Conservation (phyloP, 768 basidiomycete species). For the Suillus decipiens region DNA sequence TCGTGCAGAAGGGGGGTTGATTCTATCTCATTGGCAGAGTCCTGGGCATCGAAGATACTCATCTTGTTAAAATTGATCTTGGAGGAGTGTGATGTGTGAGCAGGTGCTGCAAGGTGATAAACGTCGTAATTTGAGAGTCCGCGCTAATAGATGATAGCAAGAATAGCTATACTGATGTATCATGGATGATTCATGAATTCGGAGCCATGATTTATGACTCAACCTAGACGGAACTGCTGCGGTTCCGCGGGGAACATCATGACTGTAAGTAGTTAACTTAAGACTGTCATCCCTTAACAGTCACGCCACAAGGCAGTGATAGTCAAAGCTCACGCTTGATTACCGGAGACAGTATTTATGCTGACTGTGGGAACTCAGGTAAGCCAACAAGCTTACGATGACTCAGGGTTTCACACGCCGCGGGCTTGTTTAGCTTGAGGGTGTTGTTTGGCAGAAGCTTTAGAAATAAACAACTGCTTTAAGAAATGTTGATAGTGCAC, state of each 20-base stretch:
- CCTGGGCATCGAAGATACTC: background rate
- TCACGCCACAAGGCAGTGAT: too few species aligned
- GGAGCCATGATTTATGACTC: background rate
- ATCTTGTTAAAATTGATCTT: background rate
- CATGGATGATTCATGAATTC: background rate
- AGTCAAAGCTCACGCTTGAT: too few species aligned
- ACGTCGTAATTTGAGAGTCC: background rate
- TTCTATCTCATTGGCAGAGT: background rate
- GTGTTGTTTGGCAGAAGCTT: conserved; percentile 3
- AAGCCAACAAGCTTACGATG: too few species aligned
- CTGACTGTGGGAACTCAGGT: too few species aligned
- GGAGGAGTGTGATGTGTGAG: background rate
- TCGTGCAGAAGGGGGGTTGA: background rate
- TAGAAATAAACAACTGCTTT: conserved; percentile 1
- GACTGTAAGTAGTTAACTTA: too few species aligned
- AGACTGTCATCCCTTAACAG: too few species aligned
- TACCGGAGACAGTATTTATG: too few species aligned
- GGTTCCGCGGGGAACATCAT: background rate
- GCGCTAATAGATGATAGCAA: background rate
- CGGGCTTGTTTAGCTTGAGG: too few species aligned
- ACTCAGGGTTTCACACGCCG: too few species aligned
- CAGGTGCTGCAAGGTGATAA: background rate
- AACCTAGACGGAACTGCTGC: background rate
- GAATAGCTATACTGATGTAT: background rate
- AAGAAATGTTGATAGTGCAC: too few species aligned